A percentile compares a stretch with the other conserved stretches of the same genome.
These are phyloP conservation scores for Russula emetica DNA, from an alignment of 768 basidiomycete species.

Conservation along the genomic window DNA sequence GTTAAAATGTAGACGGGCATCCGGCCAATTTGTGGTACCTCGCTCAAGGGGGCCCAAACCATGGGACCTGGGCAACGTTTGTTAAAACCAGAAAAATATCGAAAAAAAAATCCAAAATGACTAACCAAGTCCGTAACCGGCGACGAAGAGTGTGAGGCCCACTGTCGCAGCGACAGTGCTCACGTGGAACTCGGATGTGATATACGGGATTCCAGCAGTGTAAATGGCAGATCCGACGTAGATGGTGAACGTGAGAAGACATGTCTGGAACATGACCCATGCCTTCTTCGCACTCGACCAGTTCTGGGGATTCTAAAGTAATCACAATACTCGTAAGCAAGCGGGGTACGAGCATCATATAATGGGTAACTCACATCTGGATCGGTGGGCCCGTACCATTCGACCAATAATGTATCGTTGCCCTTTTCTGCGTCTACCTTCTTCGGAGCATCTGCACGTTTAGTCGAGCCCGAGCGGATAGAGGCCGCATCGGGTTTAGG, in stretches of 20 bases:
- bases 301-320: constrained; percentile 26
- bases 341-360: no score
- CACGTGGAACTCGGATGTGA: constrained; percentile 33
- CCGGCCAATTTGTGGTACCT: constrained; percentile 35
- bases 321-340: background rate
- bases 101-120: background rate
- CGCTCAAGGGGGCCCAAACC: constrained; percentile 35
- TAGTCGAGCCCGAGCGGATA: constrained; percentile 3
- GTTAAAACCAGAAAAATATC: background rate
- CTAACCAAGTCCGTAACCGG: constrained; percentile 30
- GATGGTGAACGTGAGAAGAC: constrained; percentile 35
- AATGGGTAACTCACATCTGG: constrained; percentile 20
- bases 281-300: constrained; percentile 34
- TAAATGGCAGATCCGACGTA: constrained; percentile 39
- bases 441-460: background rate
- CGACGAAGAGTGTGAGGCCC: constrained; percentile 34
- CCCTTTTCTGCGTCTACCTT: constrained; percentile 16
- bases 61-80: constrained; percentile 30
- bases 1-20: constrained; percentile 36
- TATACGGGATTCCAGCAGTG: constrained; percentile 32
- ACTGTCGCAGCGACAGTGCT: constrained; percentile 34
- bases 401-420: constrained; percentile 30
- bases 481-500: background rate
- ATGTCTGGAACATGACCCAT: constrained; percentile 36
- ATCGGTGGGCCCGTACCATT: constrained; percentile 31